Percentiles rank a stretch among this genome's conserved stretches.
phyloP scores from a whole-genome alignment of 495 filamentous ascomycete species.

The Saxispiralis lemnorum region DNA sequence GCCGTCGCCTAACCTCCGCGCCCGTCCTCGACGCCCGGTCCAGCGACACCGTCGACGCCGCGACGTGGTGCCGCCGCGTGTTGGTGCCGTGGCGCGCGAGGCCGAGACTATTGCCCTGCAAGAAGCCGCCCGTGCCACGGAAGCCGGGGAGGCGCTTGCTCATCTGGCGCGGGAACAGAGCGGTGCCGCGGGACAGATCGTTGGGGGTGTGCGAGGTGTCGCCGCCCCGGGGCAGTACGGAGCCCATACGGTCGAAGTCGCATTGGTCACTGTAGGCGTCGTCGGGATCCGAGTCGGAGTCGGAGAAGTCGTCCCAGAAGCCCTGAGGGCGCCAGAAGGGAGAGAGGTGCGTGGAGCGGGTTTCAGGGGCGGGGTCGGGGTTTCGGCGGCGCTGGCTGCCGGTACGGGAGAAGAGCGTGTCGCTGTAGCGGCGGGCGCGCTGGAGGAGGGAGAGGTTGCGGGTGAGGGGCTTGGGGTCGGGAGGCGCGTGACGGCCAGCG shows the following conservation, averaged over 20 bases:
- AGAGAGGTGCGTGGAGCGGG: constrained; percentile 40
- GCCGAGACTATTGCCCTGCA: constrained; percentile 35
- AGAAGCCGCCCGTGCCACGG: constrained; percentile 17
- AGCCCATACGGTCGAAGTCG: not conserved
- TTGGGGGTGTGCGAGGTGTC: constrained; percentile 21
- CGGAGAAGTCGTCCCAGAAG: constrained; percentile 46
- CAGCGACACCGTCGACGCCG: constrained; percentile 15
- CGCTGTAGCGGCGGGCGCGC: constrained; percentile 24
- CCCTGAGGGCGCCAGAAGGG: constrained; percentile 66
- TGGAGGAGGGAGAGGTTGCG: constrained; percentile 18
- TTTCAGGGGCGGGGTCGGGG: constrained; percentile 16
- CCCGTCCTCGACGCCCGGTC: not conserved
- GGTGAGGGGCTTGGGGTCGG: constrained; percentile 1
- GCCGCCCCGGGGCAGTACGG: constrained; percentile 19
- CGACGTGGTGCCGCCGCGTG: constrained; percentile 35
- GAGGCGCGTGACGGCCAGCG: too few species aligned
- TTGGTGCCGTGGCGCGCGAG: constrained; percentile 33
- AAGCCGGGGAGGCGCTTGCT: constrained; percentile 14
- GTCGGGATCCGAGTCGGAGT: constrained; percentile 28
- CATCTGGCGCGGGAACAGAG: constrained; percentile 12
- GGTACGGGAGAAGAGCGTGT: constrained; percentile 19
- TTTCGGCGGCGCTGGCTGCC: constrained; percentile 10
- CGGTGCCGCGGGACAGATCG: constrained; percentile 16
- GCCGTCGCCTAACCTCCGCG: constrained; percentile 4
- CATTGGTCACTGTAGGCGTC: constrained; percentile 22